Percentiles rank a stretch among this genome's conserved stretches.
Conservation (phyloP, 768 basidiomycete species). For the Leccinum truebloodii region DNA sequence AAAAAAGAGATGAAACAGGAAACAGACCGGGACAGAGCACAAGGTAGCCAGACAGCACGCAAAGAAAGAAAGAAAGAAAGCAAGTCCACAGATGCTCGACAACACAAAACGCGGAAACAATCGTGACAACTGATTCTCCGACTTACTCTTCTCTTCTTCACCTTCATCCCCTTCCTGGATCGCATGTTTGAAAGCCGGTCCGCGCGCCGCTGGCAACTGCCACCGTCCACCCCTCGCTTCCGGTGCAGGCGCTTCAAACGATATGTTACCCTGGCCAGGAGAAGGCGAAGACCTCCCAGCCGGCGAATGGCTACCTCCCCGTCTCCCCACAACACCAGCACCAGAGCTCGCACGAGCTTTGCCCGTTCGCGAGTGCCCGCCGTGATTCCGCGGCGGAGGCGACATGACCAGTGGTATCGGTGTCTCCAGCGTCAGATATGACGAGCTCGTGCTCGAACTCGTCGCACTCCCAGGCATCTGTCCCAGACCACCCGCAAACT, state of each 20-base stretch:
- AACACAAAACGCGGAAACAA: constrained; percentile 11
- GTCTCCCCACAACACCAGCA: constrained; percentile 31
- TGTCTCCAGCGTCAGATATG: constrained; percentile 34
- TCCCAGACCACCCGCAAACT: constrained; percentile 78
- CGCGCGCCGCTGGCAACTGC: constrained; percentile 67
- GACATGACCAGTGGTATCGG: constrained; percentile 45
- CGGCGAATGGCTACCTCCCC: constrained; percentile 60
- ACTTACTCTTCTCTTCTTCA: constrained; percentile 57
- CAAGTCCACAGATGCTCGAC: constrained; percentile 10
- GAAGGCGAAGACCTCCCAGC: constrained; percentile 61
- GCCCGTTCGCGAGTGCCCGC: constrained; percentile 38
- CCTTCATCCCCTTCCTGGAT: constrained; percentile 89
- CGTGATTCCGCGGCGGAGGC: constrained; percentile 52
- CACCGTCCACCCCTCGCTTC: constrained; percentile 60
- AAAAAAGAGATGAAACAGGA: background rate
- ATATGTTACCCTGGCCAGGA: constrained; percentile 45
- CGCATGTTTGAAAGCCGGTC: constrained; percentile 66
- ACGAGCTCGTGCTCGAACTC: constrained; percentile 26
- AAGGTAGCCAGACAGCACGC: constrained; percentile 6
- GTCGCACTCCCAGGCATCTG: constrained; percentile 44
- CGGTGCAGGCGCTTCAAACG: constrained; percentile 40
- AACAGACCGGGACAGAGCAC: constrained; percentile 6
- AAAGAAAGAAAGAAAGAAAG: background rate
- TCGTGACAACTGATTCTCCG: constrained; percentile 7
- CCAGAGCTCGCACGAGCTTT: constrained; percentile 29